Evolutionary conservation across 1,284 basidiomycete genomes (phyloP).

Genomic region (Phaffia rhodozyma): DNA sequence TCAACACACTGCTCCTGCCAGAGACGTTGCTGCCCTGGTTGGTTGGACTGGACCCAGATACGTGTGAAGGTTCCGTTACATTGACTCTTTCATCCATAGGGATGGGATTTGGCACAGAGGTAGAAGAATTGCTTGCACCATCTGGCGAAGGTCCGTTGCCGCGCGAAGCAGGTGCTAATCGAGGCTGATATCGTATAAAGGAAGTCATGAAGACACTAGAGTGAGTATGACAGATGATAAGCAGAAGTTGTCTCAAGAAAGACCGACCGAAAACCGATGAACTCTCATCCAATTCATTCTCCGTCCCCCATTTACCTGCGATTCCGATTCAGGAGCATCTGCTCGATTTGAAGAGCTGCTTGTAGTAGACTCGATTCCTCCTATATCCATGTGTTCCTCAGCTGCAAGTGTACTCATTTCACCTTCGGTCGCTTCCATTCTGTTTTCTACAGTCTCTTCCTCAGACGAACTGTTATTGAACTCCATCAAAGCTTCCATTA

Average conservation of each 20-base stretch:
- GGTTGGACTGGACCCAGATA: background rate
- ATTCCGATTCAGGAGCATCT: background rate
- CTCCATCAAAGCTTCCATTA: background rate
- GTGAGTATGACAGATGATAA: background rate
- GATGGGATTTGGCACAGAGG: background rate
- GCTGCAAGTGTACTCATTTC: background rate
- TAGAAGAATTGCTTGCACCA: background rate
- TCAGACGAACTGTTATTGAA: background rate
- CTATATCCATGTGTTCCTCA: background rate
- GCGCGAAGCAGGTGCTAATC: background rate
- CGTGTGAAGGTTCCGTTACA: background rate
- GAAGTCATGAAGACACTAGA: background rate
- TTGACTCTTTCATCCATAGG: background rate
- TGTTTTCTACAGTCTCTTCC: background rate
- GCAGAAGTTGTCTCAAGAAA: too few species aligned
- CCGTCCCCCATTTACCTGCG: background rate
- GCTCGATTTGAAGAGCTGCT: background rate
- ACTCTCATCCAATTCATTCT: slow-evolving; percentile 13
- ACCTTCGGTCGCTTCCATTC: background rate
- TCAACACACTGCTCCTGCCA: background rate
- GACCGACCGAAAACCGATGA: slow-evolving; percentile 15
- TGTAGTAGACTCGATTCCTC: background rate
- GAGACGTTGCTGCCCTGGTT: background rate
- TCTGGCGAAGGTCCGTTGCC: background rate
- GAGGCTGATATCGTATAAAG: background rate